Evolutionary conservation across 2,329 filamentous ascomycete genomes (phyloP).

Genomic region (Ascochyta fabae): DNA sequence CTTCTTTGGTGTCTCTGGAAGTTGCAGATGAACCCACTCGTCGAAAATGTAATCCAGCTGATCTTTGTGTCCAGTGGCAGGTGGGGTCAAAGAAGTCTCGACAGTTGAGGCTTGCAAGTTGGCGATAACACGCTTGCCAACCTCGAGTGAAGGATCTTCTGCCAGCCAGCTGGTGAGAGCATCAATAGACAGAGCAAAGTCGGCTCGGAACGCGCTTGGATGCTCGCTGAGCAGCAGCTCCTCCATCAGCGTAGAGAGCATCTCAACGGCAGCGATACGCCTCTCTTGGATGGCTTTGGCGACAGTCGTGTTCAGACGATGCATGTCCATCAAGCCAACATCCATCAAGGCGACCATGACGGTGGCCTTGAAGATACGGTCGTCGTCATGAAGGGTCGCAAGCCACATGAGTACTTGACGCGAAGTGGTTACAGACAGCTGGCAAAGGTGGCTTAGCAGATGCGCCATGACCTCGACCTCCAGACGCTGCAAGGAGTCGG

Average conservation of each 20-base stretch:
- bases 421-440: slow-evolving; percentile 64
- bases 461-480: slow-evolving; percentile 70
- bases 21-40: slow-evolving; percentile 88
- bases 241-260: slow-evolving; percentile 81
- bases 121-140: slow-evolving; percentile 74
- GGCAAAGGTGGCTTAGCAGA: slow-evolving; percentile 66
- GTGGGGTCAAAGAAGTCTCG: slow-evolving; percentile 61
- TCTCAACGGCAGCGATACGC: slow-evolving; percentile 75
- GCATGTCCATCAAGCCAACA: slow-evolving; percentile 65
- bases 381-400: slow-evolving; percentile 60
- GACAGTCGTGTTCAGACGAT: slow-evolving; percentile 67
- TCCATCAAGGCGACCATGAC: slow-evolving; percentile 67
- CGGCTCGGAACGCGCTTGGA: slow-evolving; percentile 78
- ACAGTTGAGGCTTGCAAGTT: slow-evolving; percentile 67
- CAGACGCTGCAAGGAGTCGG: slow-evolving; percentile 60
- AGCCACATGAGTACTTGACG: slow-evolving; percentile 61
- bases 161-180: slow-evolving; percentile 81
- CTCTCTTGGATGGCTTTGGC: slow-evolving; percentile 74
- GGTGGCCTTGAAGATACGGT: slow-evolving; percentile 66
- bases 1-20: slow-evolving; percentile 76
- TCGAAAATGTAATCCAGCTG: slow-evolving; percentile 95
- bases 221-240: slow-evolving; percentile 78
- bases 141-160: slow-evolving; percentile 70
- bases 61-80: slow-evolving; percentile 69
- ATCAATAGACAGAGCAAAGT: slow-evolving; percentile 84